Conservation (phyloP, 768 basidiomycete species). For the Russula abietina region DNA sequence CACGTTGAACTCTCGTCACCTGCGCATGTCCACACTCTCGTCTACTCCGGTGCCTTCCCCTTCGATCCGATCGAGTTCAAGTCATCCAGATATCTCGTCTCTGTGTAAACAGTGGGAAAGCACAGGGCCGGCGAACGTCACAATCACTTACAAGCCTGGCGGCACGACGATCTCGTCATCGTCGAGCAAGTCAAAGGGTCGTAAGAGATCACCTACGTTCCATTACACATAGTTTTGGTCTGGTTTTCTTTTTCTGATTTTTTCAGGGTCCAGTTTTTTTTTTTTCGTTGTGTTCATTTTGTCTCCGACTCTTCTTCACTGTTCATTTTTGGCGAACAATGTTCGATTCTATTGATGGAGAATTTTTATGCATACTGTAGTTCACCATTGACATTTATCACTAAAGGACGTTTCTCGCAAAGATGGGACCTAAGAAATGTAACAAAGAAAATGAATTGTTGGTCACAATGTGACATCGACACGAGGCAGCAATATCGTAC, state of each 20-base stretch:
- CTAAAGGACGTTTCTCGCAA: not conserved
- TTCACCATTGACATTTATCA: slow-evolving; percentile 8
- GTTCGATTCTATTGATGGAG: slow-evolving; percentile 4
- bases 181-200: slow-evolving; percentile 15
- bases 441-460: not conserved
- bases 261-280: not conserved
- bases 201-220: slow-evolving; percentile 17
- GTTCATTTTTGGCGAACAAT: not conserved
- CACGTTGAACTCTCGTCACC: slow-evolving; percentile 27
- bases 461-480: not conserved
- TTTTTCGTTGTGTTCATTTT: too few species aligned
- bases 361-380: not conserved
- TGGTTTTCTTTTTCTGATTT: not conserved
- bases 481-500: slow-evolving; percentile 5
- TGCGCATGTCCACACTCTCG: slow-evolving; percentile 33
- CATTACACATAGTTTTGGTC: slow-evolving; percentile 7
- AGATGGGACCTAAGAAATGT: not conserved
- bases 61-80: slow-evolving; percentile 41
- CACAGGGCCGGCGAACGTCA: slow-evolving; percentile 56
- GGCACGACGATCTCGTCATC: slow-evolving; percentile 17
- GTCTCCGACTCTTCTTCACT: too few species aligned
- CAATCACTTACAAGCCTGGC: slow-evolving; percentile 40
- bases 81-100: slow-evolving; percentile 52
- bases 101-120: slow-evolving; percentile 55
- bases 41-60: slow-evolving; percentile 40